These are phyloP conservation scores for Podospora didyma DNA, from an alignment of 495 filamentous ascomycete genomes.

Conservation along the genomic window DNA sequence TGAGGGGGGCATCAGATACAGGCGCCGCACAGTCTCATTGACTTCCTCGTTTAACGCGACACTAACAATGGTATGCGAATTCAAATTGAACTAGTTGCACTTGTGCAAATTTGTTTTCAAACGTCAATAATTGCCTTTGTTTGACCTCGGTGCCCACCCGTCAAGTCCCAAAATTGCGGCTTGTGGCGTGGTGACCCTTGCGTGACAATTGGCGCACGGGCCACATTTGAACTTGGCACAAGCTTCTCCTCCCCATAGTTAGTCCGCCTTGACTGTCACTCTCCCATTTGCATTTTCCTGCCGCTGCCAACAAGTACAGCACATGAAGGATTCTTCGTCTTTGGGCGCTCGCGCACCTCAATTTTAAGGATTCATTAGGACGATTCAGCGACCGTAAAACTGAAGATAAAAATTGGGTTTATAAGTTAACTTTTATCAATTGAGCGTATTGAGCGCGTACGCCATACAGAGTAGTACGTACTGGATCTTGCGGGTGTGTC, in stretches of 20 bases:
- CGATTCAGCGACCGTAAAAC: not conserved
- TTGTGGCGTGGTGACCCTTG: not conserved
- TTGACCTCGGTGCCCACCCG: too few relatives aligned
- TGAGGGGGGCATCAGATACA: conserved; percentile 10
- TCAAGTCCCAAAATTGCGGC: not conserved
- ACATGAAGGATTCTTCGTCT: not conserved
- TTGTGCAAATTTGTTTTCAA: too few relatives aligned
- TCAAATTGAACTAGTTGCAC: too few relatives aligned
- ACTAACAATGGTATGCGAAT: too few relatives aligned
- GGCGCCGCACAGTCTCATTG: conserved; percentile 19
- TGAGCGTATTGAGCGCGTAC: not conserved
- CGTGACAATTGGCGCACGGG: not conserved
- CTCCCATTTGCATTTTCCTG: too few relatives aligned
- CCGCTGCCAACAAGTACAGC: not conserved
- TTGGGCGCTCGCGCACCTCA: not conserved
- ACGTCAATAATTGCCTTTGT: too few relatives aligned
- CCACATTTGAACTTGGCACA: not conserved
- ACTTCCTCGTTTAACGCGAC: conserved; percentile 20
- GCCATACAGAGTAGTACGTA: not conserved
- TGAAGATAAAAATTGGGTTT: not conserved
- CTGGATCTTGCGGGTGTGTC: not conserved
- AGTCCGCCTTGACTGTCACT: too few relatives aligned
- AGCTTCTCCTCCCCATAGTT: too few relatives aligned
- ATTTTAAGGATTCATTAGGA: not conserved
- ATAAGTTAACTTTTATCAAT: not conserved